Evolutionary conservation across 805 yeast genomes (phyloP).

Genomic region (Candida corydali): DNA sequence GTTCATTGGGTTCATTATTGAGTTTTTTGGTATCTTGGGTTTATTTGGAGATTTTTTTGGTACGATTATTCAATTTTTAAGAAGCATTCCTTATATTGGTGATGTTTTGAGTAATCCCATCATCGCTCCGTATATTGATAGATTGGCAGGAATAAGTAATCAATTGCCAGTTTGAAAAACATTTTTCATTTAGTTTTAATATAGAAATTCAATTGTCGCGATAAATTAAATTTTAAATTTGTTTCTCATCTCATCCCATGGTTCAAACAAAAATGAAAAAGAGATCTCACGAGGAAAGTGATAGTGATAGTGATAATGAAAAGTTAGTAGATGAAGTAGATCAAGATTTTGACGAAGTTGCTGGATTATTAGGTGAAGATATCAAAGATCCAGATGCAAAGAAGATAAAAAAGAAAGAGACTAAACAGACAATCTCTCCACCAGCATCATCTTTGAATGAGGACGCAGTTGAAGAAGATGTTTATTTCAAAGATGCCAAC

Average conservation of each 20-base stretch:
- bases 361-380: constrained; percentile 45
- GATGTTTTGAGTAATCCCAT: constrained; percentile 76
- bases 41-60: constrained; percentile 93
- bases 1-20: constrained; percentile 80
- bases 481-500: constrained; percentile 39
- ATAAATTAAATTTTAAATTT: background rate
- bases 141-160: constrained; percentile 37
- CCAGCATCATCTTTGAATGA: background rate
- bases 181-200: too few relatives aligned
- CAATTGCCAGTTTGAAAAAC: constrained; percentile 32
- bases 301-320: constrained; percentile 34
- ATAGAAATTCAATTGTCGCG: too few relatives aligned
- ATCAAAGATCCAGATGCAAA: constrained; percentile 38
- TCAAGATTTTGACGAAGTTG: constrained; percentile 55
- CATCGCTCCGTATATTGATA: constrained; percentile 64
- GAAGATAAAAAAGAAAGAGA: constrained; percentile 16
- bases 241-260: constrained; percentile 1
- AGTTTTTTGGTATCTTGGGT: constrained; percentile 83
- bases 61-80: constrained; percentile 77
- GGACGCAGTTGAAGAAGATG: constrained; percentile 24
- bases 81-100: constrained; percentile 86
- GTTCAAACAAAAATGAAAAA: constrained; percentile 3
- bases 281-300: constrained; percentile 21
- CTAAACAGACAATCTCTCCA: constrained; percentile 22
- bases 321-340: constrained; percentile 51